Conservation (phyloP, 192 early-diverging fungal species). For the Coemansia javaensis region DNA sequence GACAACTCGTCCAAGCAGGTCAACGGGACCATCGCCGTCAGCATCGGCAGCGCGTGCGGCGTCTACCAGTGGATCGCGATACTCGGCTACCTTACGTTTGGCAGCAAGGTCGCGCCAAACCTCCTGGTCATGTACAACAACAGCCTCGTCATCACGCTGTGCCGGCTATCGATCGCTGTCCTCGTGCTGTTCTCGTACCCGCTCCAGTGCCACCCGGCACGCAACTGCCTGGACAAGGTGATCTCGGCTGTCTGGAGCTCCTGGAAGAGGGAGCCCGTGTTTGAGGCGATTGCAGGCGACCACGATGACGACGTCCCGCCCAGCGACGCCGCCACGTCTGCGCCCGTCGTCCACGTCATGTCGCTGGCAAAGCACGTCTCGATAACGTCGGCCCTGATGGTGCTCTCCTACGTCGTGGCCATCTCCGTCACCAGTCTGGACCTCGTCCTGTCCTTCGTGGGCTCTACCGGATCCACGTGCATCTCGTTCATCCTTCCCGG, state of each 20-base stretch:
- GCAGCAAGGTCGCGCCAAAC: slow-evolving; percentile 73
- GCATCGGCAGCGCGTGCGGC: slow-evolving; percentile 69
- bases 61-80: slow-evolving; percentile 85
- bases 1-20: slow-evolving; percentile 74
- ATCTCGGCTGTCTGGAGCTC: slow-evolving; percentile 34
- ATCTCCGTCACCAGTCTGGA: slow-evolving; percentile 75
- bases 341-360: slow-evolving; percentile 37
- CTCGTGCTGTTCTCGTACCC: slow-evolving; percentile 90
- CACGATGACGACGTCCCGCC: background rate
- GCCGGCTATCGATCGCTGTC: slow-evolving; percentile 82
- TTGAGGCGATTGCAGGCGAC: slow-evolving; percentile 20
- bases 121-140: slow-evolving; percentile 62
- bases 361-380: slow-evolving; percentile 51
- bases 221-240: slow-evolving; percentile 87
- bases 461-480: slow-evolving; percentile 92
- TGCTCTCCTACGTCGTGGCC: slow-evolving; percentile 67
- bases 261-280: slow-evolving; percentile 30
- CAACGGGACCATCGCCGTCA: slow-evolving; percentile 62
- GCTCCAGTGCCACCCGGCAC: slow-evolving; percentile 87
- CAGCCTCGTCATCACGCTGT: slow-evolving; percentile 66
- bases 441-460: slow-evolving; percentile 85
- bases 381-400: slow-evolving; percentile 67
- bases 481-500: slow-evolving; percentile 97
- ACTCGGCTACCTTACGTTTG: slow-evolving; percentile 90
- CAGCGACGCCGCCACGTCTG: slow-evolving; percentile 15